A percentile compares a stretch with the other conserved stretches of the same genome.
Evolutionary conservation across 2,329 filamentous ascomycete species (phyloP).

Genomic region (Emericellopsis cladophorae): DNA sequence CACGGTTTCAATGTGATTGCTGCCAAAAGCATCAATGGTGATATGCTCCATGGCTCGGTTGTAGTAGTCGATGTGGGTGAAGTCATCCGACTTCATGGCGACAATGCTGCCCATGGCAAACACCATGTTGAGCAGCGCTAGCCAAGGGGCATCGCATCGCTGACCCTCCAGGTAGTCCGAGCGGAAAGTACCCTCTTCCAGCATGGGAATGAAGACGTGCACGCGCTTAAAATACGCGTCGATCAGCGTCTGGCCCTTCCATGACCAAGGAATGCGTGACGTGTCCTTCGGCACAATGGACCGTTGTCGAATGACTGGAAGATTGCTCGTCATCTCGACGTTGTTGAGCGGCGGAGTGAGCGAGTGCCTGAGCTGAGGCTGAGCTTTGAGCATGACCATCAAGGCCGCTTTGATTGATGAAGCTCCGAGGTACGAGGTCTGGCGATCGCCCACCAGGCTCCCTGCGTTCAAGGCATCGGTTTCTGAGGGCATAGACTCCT

Average conservation of each 20-base stretch:
- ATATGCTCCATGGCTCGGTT: conserved; percentile 54
- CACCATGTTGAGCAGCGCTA: conserved; percentile 63
- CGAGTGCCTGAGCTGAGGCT: conserved; percentile 30
- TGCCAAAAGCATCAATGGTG: conserved; percentile 39
- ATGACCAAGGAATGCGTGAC: conserved; percentile 41
- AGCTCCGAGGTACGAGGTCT: conserved; percentile 55
- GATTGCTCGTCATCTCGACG: conserved; percentile 31
- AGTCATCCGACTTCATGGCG: conserved; percentile 50
- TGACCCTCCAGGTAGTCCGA: conserved; percentile 45
- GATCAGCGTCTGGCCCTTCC: conserved; percentile 55
- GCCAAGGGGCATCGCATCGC: conserved; percentile 55
- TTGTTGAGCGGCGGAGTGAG: conserved; percentile 33
- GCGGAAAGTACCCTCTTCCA: conserved; percentile 58
- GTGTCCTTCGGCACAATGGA: conserved; percentile 30
- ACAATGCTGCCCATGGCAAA: conserved; percentile 64
- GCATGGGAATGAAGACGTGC: conserved; percentile 60
- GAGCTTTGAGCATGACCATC: conserved; percentile 53
- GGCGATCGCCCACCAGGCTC: conserved; percentile 46
- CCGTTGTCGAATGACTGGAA: conserved; percentile 28
- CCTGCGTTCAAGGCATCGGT: conserved; percentile 45
- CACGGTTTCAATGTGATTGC: conserved; percentile 7
- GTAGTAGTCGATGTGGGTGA: conserved; percentile 59
- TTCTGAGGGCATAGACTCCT: conserved; percentile 46
- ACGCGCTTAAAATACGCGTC: conserved; percentile 67
- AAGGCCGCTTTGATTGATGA: conserved; percentile 65